Percentiles rank a stretch among this genome's conserved stretches.
Evolutionary conservation across 306 rosid species (phyloP).

Genomic region (Dalbergia cultrata): DNA sequence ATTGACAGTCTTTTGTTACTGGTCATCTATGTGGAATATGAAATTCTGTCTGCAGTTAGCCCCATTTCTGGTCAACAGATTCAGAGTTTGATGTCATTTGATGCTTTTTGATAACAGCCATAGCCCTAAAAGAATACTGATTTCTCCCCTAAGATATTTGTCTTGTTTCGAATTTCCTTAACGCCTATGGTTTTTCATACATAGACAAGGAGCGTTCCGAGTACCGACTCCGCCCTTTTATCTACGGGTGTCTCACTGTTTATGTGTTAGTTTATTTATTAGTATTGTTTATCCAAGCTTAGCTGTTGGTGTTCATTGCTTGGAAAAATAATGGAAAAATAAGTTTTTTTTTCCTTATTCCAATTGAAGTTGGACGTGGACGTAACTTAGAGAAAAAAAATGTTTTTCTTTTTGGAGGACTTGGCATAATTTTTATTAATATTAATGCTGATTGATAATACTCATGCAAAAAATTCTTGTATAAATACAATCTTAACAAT

Average conservation of each 20-base stretch:
- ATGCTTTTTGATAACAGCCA: neutral
- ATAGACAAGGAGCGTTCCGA: neutral
- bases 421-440: no score
- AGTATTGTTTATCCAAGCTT: neutral
- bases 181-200: neutral
- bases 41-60: slow-evolving; percentile 2
- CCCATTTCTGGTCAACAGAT: slow-evolving; percentile 24
- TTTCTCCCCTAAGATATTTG: neutral
- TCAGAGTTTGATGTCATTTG: slow-evolving; percentile 33
- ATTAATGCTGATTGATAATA: no score
- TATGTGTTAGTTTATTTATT: neutral
- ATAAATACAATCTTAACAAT: no score
- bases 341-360: neutral
- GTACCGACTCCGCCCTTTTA: neutral
- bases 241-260: neutral
- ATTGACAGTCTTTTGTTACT: neutral
- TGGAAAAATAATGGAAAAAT: neutral
- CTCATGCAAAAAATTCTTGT: no score
- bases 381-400: neutral
- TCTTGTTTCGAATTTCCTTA: neutral
- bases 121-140: slow-evolving; percentile 13
- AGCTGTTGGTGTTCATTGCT: neutral
- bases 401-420: no score
- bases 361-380: neutral
- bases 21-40: neutral